Base-by-base conservation (phyloP, 805 yeast species). In the Wickerhamiella dianesei region DNA sequence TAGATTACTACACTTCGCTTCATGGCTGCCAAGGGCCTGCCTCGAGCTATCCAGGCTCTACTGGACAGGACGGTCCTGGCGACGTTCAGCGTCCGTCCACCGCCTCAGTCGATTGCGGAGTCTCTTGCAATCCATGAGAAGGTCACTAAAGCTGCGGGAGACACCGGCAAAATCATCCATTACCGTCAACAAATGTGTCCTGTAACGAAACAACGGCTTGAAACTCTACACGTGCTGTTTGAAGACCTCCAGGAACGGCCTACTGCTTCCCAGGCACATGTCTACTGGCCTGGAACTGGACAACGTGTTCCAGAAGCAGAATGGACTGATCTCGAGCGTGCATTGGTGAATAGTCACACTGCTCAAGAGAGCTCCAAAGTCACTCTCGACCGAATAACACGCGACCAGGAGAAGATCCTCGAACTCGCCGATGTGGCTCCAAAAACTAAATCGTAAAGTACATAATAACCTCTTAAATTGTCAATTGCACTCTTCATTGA, bases 121-220 rank as follows among this genome's bases (percentile, higher is more conserved):
- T 46, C 52, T 44, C 46, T 55, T 35, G 51, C 49, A 12, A 21
- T 52, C 2, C 45, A 49, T 45, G 40, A 40, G 4, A 39, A 42
- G n/a, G 20, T 56, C 21, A 32, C 21, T 35, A 36, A 43, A 12
- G 45, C 46, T 19, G 46, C 57, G 13, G 51, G 51, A 12, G 41
- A 48, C 14, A 43, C 44, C 4, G 63, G 60, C 45, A 44, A 49
- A 19, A 48, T 61, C 22, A 49, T 61, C 17, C 58, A 54, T 37
- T 61, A 59, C 52, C 51, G 51, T 19, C 63, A 60, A 49, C 52
- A 52, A 13, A 45, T 52, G 43, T 60, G 64, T 41, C 64, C 64
- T 4, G 63, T 60, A 14, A 60, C 65, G 18, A 59, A 58, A 44
- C 54, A 53, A 48, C 57, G 62, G 22, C 54, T 59, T 14, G 56